Percentiles rank a stretch among this genome's conserved stretches.
Conservation (phyloP, 495 filamentous ascomycete genomes). For the Neurospora sp. region DNA sequence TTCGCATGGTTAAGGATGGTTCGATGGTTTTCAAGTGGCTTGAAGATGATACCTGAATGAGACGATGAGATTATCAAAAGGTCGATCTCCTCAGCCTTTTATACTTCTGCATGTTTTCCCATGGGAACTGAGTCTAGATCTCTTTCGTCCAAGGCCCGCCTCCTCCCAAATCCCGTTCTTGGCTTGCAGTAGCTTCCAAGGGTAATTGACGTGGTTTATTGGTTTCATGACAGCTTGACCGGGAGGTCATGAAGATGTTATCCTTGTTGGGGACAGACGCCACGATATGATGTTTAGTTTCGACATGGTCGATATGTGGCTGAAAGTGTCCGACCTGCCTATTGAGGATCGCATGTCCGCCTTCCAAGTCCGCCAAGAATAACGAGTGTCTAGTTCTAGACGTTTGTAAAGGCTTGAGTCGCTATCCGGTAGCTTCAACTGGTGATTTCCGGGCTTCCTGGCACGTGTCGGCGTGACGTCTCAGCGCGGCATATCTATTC, state of each 20-base stretch:
- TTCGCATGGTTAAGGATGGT: not conserved
- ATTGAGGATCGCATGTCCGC: not conserved
- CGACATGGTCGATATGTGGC: not conserved
- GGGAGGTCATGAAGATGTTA: not conserved
- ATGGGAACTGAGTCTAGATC: too few species aligned
- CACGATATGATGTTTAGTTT: not conserved
- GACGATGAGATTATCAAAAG: too few species aligned
- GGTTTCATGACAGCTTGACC: not conserved
- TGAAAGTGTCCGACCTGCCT: not conserved
- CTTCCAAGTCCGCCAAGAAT: not conserved
- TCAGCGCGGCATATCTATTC: not conserved
- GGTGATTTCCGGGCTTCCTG: not conserved
- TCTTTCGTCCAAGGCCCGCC: not conserved
- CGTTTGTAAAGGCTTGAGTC: not conserved
- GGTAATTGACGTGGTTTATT: not conserved
- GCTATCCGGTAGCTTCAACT: not conserved
- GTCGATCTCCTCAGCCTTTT: not conserved
- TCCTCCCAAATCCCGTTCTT: not conserved
- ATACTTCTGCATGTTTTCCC: too few species aligned
- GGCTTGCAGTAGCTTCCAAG: not conserved
- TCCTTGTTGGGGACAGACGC: not conserved
- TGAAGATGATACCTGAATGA: not conserved
- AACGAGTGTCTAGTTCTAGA: not conserved
- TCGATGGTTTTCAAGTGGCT: not conserved
- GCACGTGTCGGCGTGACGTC: not conserved